Percentiles rank a stretch among this genome's conserved stretches.
Conservation (phyloP, 257 asterid genomes). For the Knoxia roxburghii region DNA sequence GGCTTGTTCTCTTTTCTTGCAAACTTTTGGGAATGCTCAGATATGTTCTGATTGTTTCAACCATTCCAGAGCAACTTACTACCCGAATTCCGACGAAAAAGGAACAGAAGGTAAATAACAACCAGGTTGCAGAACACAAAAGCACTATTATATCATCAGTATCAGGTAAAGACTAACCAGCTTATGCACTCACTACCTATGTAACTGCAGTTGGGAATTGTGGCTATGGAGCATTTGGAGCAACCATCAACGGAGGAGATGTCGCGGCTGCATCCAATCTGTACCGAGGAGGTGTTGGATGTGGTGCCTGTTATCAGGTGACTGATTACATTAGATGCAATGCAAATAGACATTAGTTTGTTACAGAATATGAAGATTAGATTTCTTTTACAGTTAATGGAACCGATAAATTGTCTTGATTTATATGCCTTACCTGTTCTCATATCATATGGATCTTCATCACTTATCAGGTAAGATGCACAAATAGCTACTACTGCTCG, state of each 20-base stretch:
- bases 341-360: neutral
- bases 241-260: constrained; percentile 67
- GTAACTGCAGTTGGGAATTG: constrained; percentile 63
- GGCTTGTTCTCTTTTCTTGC: constrained; percentile 33
- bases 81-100: constrained; percentile 63
- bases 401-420: neutral
- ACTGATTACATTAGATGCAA: constrained; percentile 15
- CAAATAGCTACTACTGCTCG: constrained; percentile 49
- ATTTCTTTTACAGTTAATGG: neutral
- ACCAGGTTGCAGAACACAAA: neutral
- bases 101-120: constrained; percentile 76
- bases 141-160: neutral
- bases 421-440: neutral
- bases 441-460: neutral
- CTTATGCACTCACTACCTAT: neutral
- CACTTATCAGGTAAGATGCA: constrained; percentile 69
- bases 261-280: constrained; percentile 77
- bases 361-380: neutral
- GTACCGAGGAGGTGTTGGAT: constrained; percentile 63
- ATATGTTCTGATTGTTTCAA: constrained; percentile 55
- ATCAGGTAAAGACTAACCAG: neutral
- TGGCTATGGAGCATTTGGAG: constrained; percentile 68
- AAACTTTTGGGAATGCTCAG: constrained; percentile 33
- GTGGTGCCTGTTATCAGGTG: constrained; percentile 87
- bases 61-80: constrained; percentile 61